Percentiles rank a stretch among this genome's conserved stretches.
Evolutionary conservation across 345 rosid species (phyloP).

Genomic region (Murraya koenigii): DNA sequence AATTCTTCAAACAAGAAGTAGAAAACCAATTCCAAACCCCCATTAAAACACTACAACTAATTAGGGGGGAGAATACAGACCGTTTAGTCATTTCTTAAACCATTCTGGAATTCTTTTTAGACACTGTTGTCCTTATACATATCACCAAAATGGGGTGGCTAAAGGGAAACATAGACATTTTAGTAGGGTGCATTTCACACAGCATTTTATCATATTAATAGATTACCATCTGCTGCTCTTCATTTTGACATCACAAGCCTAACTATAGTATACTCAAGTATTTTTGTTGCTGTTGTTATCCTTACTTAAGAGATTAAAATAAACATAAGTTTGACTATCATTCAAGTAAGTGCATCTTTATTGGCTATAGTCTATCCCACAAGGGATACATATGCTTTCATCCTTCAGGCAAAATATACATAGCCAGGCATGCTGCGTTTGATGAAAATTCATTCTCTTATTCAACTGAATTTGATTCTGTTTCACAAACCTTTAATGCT

Average conservation of each 20-base stretch:
- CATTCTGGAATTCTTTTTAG: not conserved
- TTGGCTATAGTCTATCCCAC: not conserved
- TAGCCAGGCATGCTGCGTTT: not conserved
- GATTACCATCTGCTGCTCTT: not conserved
- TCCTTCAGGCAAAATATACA: not conserved
- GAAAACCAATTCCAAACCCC: too few relatives aligned
- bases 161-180: not conserved
- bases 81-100: not conserved
- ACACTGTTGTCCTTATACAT: not conserved
- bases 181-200: not conserved
- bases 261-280: not conserved
- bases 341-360: not conserved
- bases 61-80: not conserved
- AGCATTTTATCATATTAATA: not conserved
- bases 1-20: too few relatives aligned
- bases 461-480: too few relatives aligned
- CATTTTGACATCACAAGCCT: too few relatives aligned
- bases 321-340: too few relatives aligned
- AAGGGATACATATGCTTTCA: too few relatives aligned
- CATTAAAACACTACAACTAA: not conserved
- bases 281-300: not conserved
- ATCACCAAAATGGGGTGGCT: not conserved
- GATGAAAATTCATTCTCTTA: too few relatives aligned
- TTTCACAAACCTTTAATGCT: too few relatives aligned
- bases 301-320: too few relatives aligned